A percentile compares a stretch with the other conserved stretches of the same genome.
Conservation (phyloP, 2,329 filamentous ascomycete genomes). For the Nothopassalora personata region DNA sequence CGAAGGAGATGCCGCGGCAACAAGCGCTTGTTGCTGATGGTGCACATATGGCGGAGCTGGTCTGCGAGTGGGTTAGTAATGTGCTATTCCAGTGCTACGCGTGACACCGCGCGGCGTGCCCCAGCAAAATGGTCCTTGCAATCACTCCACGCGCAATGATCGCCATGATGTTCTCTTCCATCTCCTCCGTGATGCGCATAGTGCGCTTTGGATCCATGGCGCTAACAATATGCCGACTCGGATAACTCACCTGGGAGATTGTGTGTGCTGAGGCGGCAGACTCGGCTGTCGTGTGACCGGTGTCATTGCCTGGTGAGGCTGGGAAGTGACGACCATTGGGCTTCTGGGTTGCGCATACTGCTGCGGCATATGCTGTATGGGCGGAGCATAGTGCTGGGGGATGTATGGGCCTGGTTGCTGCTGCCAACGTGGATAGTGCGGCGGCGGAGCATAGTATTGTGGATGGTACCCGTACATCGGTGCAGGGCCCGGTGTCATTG, state of each 20-base stretch:
- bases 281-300: slow-evolving; percentile 37
- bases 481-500: neutral
- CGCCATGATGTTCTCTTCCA: neutral
- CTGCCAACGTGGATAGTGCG: slow-evolving; percentile 26
- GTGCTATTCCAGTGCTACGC: neutral
- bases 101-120: neutral
- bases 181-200: neutral
- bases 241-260: slow-evolving; percentile 10
- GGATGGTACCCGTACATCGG: slow-evolving; percentile 23
- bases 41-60: slow-evolving; percentile 18
- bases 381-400: slow-evolving; percentile 37
- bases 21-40: slow-evolving; percentile 6
- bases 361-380: slow-evolving; percentile 29
- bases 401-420: slow-evolving; percentile 33
- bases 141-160: neutral
- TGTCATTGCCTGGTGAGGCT: slow-evolving; percentile 46
- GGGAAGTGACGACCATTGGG: slow-evolving; percentile 44
- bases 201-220: neutral
- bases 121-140: neutral
- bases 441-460: slow-evolving; percentile 39
- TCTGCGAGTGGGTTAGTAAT: neutral
- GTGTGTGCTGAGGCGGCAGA: slow-evolving; percentile 31
- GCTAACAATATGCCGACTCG: neutral
- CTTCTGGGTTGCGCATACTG: slow-evolving; percentile 35
- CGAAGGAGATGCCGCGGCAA: slow-evolving; percentile 6